phyloP scores from a whole-genome alignment of 306 rosid genomes.

The Lathyrus tuberosus region DNA sequence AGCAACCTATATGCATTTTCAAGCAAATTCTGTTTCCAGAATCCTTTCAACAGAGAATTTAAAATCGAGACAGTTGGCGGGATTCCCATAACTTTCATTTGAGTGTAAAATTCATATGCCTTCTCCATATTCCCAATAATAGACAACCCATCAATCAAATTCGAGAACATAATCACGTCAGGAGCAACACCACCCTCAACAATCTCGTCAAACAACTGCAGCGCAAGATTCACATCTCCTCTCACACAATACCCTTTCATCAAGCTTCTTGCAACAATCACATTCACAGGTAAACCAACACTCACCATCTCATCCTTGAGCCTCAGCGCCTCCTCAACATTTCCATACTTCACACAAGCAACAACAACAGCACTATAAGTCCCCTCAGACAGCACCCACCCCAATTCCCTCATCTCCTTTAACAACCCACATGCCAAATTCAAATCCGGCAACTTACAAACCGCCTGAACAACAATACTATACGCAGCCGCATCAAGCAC shows the following conservation, averaged over 20 bases:
- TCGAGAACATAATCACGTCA: conserved; percentile 50
- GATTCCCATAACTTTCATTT: conserved; percentile 60
- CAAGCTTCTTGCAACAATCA: conserved; percentile 58
- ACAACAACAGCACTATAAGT: conserved; percentile 51
- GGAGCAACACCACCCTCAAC: conserved; percentile 55
- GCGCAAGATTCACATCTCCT: conserved; percentile 60
- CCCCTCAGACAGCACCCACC: conserved; percentile 62
- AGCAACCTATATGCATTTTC: conserved; percentile 58
- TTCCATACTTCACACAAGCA: conserved; percentile 69
- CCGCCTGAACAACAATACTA: conserved; percentile 53
- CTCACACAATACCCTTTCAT: conserved; percentile 61
- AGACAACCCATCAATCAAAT: conserved; percentile 61
- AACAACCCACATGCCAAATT: conserved; percentile 50
- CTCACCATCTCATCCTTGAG: conserved; percentile 73
- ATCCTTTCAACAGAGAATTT: conserved; percentile 55
- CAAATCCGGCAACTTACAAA: conserved; percentile 49
- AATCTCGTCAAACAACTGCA: conserved; percentile 54
- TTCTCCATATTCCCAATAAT: conserved; percentile 62
- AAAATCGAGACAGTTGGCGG: conserved; percentile 49
- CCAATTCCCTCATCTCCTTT: conserved; percentile 64
- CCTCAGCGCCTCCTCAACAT: conserved; percentile 59
- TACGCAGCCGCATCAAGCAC: conserved; percentile 59
- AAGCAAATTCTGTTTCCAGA: conserved; percentile 44
- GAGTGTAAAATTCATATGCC: conserved; percentile 60
- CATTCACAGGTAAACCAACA: conserved; percentile 52